These are phyloP conservation scores for Boletus reticulatus DNA, from an alignment of 768 basidiomycete species.

Conservation along the genomic window DNA sequence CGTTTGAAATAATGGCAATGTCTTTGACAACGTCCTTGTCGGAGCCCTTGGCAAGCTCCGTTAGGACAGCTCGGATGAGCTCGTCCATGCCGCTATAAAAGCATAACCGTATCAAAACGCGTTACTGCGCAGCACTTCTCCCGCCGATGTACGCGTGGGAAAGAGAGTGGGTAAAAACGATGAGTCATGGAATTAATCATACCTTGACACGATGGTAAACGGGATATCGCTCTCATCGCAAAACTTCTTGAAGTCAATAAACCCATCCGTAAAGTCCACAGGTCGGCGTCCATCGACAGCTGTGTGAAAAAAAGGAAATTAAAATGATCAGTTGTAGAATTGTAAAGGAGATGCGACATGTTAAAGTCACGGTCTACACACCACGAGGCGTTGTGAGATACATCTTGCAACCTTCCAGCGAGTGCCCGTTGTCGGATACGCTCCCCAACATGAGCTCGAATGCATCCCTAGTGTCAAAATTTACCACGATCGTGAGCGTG, in stretches of 20 bases:
- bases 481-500: conserved; percentile 20
- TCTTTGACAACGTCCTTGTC: conserved; percentile 59
- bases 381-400: conserved; percentile 58
- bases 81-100: conserved; percentile 83
- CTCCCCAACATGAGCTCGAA: conserved; percentile 87
- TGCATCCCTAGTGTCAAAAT: conserved; percentile 57
- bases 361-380: conserved; percentile 32
- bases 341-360: not conserved
- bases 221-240: conserved; percentile 81
- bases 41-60: conserved; percentile 56
- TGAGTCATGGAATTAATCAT: conserved; percentile 5
- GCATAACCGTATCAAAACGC: conserved; percentile 3
- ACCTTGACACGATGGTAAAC: conserved; percentile 93
- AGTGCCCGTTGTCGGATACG: conserved; percentile 67
- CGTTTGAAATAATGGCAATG: conserved; percentile 95
- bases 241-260: conserved; percentile 84
- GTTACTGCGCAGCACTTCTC: not conserved
- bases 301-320: not conserved
- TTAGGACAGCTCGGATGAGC: conserved; percentile 88
- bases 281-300: conserved; percentile 8
- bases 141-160: conserved; percentile 12
- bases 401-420: conserved; percentile 84
- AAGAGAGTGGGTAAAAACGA: not conserved
- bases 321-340: not conserved
- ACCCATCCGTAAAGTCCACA: conserved; percentile 45